Evolutionary conservation across 78 protist species (phyloP), one percentile per base, ranked within the genome.

Genomic region (Neovahlkampfia damariscottae): DNA sequence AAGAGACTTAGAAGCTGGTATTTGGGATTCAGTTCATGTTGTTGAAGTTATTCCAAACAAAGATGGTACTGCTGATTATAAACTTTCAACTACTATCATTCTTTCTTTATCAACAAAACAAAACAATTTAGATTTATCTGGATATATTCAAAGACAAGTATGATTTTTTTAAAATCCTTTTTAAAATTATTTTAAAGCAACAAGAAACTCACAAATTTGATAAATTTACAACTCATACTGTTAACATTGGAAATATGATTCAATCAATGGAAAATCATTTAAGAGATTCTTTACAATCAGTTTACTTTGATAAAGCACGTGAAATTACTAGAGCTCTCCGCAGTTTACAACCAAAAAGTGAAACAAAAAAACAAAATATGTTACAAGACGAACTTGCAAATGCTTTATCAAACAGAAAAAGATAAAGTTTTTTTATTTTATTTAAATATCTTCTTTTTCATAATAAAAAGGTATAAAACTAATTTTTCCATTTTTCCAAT

Each of bases 1-100:
- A 77, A 89, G 86, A 59, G 81, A 68, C 74, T 82, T 88, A 70
- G 83, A 84, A 80, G 72, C 80, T 78, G 98, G 97, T 35, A 41
- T 84, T 28, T 95, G 97, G 97, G 96, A 95, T 76, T 88, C 96
- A 67, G 93, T 95, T 58, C 98, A 95, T 79, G 96, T 95, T 38
- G 67, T 95, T 35, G 94, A 91, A 70, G 97, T 89, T 1, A 39
- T 71, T 58, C 77, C 37, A 10, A 40, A 28, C 81, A 88, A 80
- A 77, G 36, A 30, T 38, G 6, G 2, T 31, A 82, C 76, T 19
- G 86, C 93, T 35, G 70, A 36, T 32, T 95, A 95, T 84, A 79
- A 90, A 68, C 85, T 95, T 37, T 92, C 93, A 9, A 86, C 97
- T 36, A 94, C 97, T 10, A 90, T 96, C 50, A 94, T 94, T 91